Evolutionary conservation across 1,139 yeast genomes (phyloP), one percentile per base, ranked within the genome.

Genomic region (Debaryomyces singareniensis): DNA sequence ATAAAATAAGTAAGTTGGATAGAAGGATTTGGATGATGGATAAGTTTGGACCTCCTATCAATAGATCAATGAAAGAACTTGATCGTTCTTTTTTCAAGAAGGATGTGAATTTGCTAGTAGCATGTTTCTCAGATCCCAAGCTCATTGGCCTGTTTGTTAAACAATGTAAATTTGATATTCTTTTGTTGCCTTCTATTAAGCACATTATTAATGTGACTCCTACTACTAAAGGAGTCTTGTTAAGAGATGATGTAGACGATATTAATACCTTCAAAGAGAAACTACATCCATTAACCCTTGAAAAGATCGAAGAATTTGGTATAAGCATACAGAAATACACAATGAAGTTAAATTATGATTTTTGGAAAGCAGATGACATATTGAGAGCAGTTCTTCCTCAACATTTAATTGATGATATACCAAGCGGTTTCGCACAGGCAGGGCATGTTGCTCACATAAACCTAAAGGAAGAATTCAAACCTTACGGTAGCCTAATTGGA

Each of bases 391-490:
- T 86, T 2, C 55, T 91, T 29, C 98, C 99, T 0, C 82, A 75
- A 34, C 63, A 77, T 13, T 58, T 78, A 14, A 58, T 75, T 12
- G 78, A 72, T 26, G 95, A 86, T 34, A 66, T 83, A 4, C 99
- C 98, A 1, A 69, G 91, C 1, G 95, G 97, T 0, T 93, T 84
- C 53, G 85, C 98, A 1, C 78, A 80, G 30, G 95, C 95, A 0
- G 99, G 99, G 0, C 98, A 93, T 57, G 75, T 93, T 32, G 98
- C 98, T 0, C 99, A 93, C 54, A 57, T 93, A 46, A 93, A 93
- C 46, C 58, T 93, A 29, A 68, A 91, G 27, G 84, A 80, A 26
- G 94, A 85, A 47, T 91, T 80, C 55, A 78, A 87, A 49, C 95
- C 95, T 1, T 91, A 69, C 49, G 89, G 85, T 29, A 42, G 60